Conservation (phyloP, 2,329 filamentous ascomycete species). For the Aspergillus glaucus region DNA sequence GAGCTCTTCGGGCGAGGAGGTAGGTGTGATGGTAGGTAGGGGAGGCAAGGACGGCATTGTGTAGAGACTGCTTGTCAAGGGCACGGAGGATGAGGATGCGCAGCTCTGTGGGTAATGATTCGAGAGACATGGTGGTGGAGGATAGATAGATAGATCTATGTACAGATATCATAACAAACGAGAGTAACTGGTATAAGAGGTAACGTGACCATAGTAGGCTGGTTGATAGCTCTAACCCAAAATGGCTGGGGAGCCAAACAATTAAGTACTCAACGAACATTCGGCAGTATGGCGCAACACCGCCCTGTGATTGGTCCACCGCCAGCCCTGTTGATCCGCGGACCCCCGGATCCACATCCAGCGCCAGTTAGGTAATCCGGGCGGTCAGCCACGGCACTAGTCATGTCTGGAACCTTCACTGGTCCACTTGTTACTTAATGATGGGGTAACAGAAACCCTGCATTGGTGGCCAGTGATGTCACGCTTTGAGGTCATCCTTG, state of each 20-base stretch:
- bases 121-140: slow-evolving; percentile 16
- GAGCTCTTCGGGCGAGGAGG: slow-evolving; percentile 2
- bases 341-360: background rate
- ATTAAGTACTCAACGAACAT: background rate
- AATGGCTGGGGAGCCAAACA: background rate
- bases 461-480: background rate
- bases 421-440: background rate
- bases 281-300: background rate
- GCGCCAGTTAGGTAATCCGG: background rate
- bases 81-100: slow-evolving; percentile 8
- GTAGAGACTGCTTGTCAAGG: slow-evolving; percentile 7
- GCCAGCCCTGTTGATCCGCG: background rate
- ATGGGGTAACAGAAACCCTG: background rate
- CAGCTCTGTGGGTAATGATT: slow-evolving; percentile 10
- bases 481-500: background rate
- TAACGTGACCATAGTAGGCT: background rate
- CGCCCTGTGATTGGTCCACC: background rate
- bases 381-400: background rate
- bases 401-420: no score
- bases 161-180: slow-evolving; percentile 3
- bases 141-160: no score
- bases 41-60: slow-evolving; percentile 7
- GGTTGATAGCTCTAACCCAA: background rate
- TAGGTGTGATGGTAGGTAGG: slow-evolving; percentile 9
- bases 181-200: background rate